Percentiles rank a stretch among this genome's conserved stretches.
Conservation (phyloP, 805 yeast genomes). For the Yarrowia bubula region DNA sequence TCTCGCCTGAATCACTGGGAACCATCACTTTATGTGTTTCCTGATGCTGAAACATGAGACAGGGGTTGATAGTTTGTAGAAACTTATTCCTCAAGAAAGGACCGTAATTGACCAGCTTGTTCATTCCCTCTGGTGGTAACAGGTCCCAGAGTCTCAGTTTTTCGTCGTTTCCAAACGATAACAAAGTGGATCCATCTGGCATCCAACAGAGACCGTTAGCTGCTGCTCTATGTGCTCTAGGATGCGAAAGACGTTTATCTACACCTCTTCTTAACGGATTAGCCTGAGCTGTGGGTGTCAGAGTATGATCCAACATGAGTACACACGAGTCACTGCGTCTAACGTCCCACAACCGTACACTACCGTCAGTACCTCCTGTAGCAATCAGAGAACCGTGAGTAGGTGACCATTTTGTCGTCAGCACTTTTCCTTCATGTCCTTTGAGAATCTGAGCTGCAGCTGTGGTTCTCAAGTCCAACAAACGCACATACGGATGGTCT, state of each 20-base stretch:
- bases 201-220: conserved; percentile 81
- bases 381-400: conserved; percentile 72
- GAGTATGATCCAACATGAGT: conserved; percentile 51
- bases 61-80: conserved; percentile 55
- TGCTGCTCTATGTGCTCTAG: conserved; percentile 71
- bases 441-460: conserved; percentile 68
- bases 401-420: conserved; percentile 76
- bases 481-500: conserved; percentile 65
- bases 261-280: conserved; percentile 17
- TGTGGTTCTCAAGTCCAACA: conserved; percentile 71
- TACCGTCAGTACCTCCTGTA: conserved; percentile 93
- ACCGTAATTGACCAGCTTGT: conserved; percentile 71
- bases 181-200: conserved; percentile 57
- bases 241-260: conserved; percentile 8
- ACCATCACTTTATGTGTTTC: conserved; percentile 40
- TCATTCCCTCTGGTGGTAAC: conserved; percentile 47
- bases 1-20: conserved; percentile 75
- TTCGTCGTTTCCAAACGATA: conserved; percentile 77
- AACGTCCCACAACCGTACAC: conserved; percentile 82
- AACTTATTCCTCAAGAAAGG: conserved; percentile 69
- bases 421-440: conserved; percentile 58
- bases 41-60: conserved; percentile 48
- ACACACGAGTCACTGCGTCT: conserved; percentile 59
- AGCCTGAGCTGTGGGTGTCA: not conserved
- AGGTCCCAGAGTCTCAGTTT: conserved; percentile 77